These are phyloP conservation scores for Globisporangium heterothallicum DNA, from an alignment of 352 stramenopile genomes.

Conservation along the genomic window DNA sequence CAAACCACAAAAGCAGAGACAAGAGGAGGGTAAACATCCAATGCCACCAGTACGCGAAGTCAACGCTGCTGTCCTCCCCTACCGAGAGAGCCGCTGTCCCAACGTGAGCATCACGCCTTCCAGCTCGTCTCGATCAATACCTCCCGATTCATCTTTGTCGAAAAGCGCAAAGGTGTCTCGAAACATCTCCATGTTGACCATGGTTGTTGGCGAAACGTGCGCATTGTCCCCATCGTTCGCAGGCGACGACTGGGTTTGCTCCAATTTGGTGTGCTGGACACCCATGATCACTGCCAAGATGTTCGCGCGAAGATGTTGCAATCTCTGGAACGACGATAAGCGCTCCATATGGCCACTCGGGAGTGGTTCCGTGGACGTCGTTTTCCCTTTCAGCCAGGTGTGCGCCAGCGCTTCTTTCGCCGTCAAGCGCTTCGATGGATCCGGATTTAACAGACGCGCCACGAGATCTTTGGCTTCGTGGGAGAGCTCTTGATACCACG, in stretches of 20 bases:
- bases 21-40: neutral
- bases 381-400: conserved; percentile 50
- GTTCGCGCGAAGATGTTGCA: conserved; percentile 71
- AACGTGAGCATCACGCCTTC: conserved; percentile 42
- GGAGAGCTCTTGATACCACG: conserved; percentile 61
- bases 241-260: conserved; percentile 8
- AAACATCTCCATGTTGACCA: conserved; percentile 81
- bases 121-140: conserved; percentile 63
- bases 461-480: conserved; percentile 60
- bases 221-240: conserved; percentile 3
- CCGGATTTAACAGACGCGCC: conserved; percentile 35
- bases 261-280: conserved; percentile 53
- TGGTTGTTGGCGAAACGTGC: conserved; percentile 33
- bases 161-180: conserved; percentile 71
- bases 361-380: conserved; percentile 35
- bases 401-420: conserved; percentile 52
- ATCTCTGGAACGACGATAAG: conserved; percentile 54
- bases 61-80: neutral
- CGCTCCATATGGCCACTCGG: conserved; percentile 41
- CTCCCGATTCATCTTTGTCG: conserved; percentile 69
- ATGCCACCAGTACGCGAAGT: neutral
- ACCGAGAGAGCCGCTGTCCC: conserved; percentile 49
- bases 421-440: conserved; percentile 47
- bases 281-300: conserved; percentile 72
- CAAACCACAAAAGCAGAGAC: neutral